Base-by-base conservation (phyloP, 768 basidiomycete species). In the Gymnopilus dilepis region DNA sequence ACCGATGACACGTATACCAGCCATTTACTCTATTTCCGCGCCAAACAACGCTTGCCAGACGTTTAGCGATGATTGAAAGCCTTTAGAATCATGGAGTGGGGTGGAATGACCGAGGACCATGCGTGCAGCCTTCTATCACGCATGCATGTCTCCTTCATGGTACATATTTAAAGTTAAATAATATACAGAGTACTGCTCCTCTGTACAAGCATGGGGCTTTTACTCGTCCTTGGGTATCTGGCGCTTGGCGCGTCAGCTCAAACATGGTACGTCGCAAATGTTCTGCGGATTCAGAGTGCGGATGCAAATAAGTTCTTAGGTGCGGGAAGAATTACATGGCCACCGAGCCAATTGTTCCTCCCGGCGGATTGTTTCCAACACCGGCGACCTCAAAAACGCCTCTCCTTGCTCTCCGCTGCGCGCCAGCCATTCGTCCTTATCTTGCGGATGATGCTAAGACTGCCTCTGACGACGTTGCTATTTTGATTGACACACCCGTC, bases 361-460 rank as follows among this genome's bases (percentile, higher is more conserved):
- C 86, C 38, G 85, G 84, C 68, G 69, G 69, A 24, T 22, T 65
- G 50, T 70, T 70, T 34, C 64, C 62, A 4, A 51, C 61, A 42
- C 58, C 62, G 3, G 43, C 45, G 13, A 52, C 53, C 15, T 58
- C 65, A 6, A 52, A 74, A 0, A 70, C 68, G 1, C 74, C 86
- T n/a, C 78, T 86, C 40, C 78, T 88, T 24, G 83, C 85, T 7
- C 71, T 89, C 38, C 83, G 84, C 9, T 88, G 87, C 61, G 78
- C 80, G 8, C 86, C 85, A 28, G 83, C 84, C 2, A 80, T 87
- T 22, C 78, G 82, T 6, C 87, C 87, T 1, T 89, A 86, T 69
- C 79, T 88, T 22, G 79, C 81, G 15, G 85, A 83, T 64, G 86
- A 87, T 62, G 72, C 74, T 6, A 50, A 65, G 42, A 59, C 67